These are phyloP conservation scores for Teunomyces lycoperdinae DNA, from an alignment of 805 yeast genomes.

Conservation along the genomic window DNA sequence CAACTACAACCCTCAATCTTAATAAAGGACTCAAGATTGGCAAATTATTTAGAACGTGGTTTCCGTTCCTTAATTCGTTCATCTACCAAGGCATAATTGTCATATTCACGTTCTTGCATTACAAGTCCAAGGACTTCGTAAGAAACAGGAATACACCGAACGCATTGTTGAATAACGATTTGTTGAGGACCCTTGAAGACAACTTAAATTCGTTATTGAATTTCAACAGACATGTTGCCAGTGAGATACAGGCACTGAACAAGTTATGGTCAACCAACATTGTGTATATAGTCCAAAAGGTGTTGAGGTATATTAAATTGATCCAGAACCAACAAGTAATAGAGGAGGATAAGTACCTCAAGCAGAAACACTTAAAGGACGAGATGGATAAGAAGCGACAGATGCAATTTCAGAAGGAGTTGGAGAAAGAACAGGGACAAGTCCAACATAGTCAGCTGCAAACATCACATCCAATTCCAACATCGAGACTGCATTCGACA, in stretches of 20 bases:
- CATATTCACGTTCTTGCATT: constrained; percentile 46
- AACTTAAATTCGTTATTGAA: constrained; percentile 21
- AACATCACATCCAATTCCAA: neutral
- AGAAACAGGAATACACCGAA: constrained; percentile 15
- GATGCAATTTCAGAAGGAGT: neutral
- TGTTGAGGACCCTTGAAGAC: constrained; percentile 21
- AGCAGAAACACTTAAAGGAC: neutral
- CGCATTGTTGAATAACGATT: constrained; percentile 14
- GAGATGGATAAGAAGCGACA: neutral
- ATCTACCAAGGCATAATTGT: constrained; percentile 53
- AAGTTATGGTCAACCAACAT: constrained; percentile 37
- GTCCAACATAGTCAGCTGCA: neutral
- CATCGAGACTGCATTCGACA: neutral
- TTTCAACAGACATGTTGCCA: constrained; percentile 22
- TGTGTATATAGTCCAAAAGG: constrained; percentile 28
- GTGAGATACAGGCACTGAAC: constrained; percentile 13
- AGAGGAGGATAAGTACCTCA: neutral
- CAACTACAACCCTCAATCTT: neutral
- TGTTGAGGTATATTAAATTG: constrained; percentile 24
- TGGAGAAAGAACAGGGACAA: neutral
- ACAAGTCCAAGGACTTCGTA: constrained; percentile 36
- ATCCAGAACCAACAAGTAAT: constrained; percentile 19
- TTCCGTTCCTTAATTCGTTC: constrained; percentile 49
- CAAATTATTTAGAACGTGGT: constrained; percentile 36
- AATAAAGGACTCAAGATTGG: constrained; percentile 18